phyloP scores from a whole-genome alignment of 2,329 filamentous ascomycete genomes.

The Metarhizium sp. region DNA sequence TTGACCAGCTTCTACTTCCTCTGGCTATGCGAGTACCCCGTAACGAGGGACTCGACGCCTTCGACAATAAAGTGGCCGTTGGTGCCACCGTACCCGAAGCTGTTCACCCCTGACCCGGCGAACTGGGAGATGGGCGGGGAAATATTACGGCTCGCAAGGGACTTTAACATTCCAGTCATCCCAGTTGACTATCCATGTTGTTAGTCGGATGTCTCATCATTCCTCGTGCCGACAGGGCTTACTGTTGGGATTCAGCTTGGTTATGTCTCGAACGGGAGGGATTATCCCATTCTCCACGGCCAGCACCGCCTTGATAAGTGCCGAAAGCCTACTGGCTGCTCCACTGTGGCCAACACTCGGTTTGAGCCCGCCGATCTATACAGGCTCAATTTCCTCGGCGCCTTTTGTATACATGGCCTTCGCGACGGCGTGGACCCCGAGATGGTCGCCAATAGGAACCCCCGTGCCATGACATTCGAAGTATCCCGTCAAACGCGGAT shows the following conservation, averaged over 20 bases:
- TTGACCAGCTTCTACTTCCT: background rate
- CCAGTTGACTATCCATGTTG: background rate
- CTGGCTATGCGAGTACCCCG: background rate
- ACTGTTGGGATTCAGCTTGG: constrained; percentile 1
- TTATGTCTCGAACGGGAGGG: background rate
- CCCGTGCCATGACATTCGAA: constrained; percentile 38
- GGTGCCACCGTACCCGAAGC: constrained; percentile 7
- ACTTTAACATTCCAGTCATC: background rate
- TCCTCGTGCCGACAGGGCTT: too few relatives aligned
- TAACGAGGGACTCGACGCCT: background rate
- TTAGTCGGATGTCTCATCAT: too few relatives aligned
- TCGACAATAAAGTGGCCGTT: constrained; percentile 8
- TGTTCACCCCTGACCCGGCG: background rate
- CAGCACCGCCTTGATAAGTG: constrained; percentile 17
- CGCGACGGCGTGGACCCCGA: constrained; percentile 33
- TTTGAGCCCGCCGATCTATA: constrained; percentile 13
- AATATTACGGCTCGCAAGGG: background rate
- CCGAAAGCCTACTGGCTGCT: constrained; percentile 14
- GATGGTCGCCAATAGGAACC: constrained; percentile 36
- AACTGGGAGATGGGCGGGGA: background rate
- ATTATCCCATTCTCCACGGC: constrained; percentile 16
- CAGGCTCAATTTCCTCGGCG: constrained; percentile 13
- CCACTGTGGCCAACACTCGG: constrained; percentile 16
- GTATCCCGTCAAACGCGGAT: constrained; percentile 19
- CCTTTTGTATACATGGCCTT: constrained; percentile 27